These are phyloP conservation scores for Oenanthe sinensis DNA, from an alignment of 129 eudicot species.

Conservation along the genomic window DNA sequence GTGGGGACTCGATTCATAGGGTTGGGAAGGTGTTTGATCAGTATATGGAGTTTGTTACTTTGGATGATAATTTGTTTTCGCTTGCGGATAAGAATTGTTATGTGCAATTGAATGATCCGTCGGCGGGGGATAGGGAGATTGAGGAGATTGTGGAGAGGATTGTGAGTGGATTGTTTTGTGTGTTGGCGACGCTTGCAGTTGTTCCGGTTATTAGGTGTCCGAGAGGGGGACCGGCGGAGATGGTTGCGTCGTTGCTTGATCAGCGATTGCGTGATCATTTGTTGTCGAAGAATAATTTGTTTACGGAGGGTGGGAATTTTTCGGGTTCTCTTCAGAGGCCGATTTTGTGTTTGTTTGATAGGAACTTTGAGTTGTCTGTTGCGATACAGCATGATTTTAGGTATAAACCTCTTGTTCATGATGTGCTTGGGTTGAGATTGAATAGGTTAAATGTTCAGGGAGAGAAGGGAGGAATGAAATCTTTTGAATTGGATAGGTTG, in stretches of 20 bases:
- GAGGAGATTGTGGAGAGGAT: conserved; percentile 74
- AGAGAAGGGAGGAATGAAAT: conserved; percentile 74
- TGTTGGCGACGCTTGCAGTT: conserved; percentile 81
- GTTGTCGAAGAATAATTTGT: conserved; percentile 75
- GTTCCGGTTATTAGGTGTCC: conserved; percentile 85
- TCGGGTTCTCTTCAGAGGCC: conserved; percentile 70
- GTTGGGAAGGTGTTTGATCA: conserved; percentile 83
- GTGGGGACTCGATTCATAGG: conserved; percentile 58
- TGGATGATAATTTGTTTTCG: conserved; percentile 74
- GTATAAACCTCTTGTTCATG: conserved; percentile 90
- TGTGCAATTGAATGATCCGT: conserved; percentile 79
- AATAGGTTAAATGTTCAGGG: conserved; percentile 76
- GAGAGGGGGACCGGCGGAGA: conserved; percentile 91
- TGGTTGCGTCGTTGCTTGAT: conserved; percentile 88
- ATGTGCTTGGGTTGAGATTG: conserved; percentile 81
- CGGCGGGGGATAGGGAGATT: conserved; percentile 72
- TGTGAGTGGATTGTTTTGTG: conserved; percentile 86
- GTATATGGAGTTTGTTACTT: conserved; percentile 85
- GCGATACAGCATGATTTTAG: conserved; percentile 93
- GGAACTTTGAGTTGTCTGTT: conserved; percentile 82
- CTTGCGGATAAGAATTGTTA: conserved; percentile 69
- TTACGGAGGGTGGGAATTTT: conserved; percentile 70
- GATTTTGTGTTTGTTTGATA: conserved; percentile 68
- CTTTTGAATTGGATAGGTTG: conserved; percentile 65
- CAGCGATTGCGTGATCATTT: conserved; percentile 85